Base-by-base conservation (phyloP, 352 stramenopile genomes). In the Pythium aquatile region DNA sequence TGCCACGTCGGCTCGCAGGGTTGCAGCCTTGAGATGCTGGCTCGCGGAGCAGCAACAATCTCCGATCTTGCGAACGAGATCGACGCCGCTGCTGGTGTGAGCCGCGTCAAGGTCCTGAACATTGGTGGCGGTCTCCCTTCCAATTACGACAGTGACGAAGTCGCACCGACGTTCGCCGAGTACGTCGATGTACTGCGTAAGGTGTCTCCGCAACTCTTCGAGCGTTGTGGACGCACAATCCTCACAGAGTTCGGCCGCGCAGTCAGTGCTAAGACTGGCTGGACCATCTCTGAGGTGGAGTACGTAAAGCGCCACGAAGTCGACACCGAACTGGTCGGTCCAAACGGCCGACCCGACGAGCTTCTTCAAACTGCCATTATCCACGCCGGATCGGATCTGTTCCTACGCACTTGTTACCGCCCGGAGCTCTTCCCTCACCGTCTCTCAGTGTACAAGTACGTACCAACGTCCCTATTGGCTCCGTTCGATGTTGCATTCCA, bases 231-330 rank as follows among this genome's bases (percentile, higher is more conserved):
- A 32, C 77, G 83, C 24, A 86, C 76, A 6, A 91, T 98, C 68
- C 66, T 98, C 16, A 98, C 93, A 14, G 93, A 98, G 66, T 98
- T 98, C 59, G 93, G 93, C 16, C 80, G 87, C 58, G 84, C 78
- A 32, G 72, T 97, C 28, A 91, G 92, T 54, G 76, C 82, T 8
- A 98, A 98, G 69, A 90, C 77, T 1, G 90, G 84, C 17, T 91
- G 91, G 73, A 86, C 88, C 14, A 86, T 96, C 17, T 95, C 85
- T 32, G 76, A 88, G 20, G 88, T 98, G n/a, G 91, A 98, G 65
- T 96, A 96, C 57, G 76, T 96, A 57, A 97, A 98, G 72, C 57
- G 67, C 29, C 82, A 91, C 47, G 79, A 82, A 48, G 40, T 44
- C 17, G 61, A 73, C 40, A 26, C n/a, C 14, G 57, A 60, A 44